Conservation (phyloP, 768 basidiomycete species). For the Macrolepiota albuminosa region DNA sequence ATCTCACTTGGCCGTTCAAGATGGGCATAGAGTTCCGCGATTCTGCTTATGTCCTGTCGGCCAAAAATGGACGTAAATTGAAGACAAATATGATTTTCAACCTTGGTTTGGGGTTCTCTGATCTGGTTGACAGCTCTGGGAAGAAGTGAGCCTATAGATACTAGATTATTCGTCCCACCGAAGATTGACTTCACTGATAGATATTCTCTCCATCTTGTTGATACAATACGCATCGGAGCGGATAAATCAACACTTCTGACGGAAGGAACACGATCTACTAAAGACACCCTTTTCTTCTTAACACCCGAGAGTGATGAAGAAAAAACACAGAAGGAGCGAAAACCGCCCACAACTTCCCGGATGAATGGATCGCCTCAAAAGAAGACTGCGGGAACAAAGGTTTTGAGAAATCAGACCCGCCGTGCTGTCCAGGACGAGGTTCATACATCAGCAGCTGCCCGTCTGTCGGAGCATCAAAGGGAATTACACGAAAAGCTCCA, state of each 20-base stretch:
- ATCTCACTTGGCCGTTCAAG: conserved; percentile 32
- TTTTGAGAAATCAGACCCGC: conserved; percentile 87
- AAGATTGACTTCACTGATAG: conserved; percentile 31
- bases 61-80: conserved; percentile 71
- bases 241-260: conserved; percentile 69
- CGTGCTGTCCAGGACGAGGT: conserved; percentile 84
- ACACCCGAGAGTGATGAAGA: conserved; percentile 59
- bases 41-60: conserved; percentile 71
- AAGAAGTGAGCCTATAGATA: conserved; percentile 55
- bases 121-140: conserved; percentile 69
- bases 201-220: conserved; percentile 84
- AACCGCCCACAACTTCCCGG: conserved; percentile 43
- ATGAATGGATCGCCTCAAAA: conserved; percentile 68
- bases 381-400: conserved; percentile 75
- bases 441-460: conserved; percentile 69
- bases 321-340: conserved; percentile 52
- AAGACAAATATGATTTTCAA: conserved; percentile 83
- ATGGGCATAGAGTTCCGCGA: conserved; percentile 97
- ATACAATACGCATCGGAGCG: conserved; percentile 77
- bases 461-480: conserved; percentile 82
- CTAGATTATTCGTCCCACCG: neutral
- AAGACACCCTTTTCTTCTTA: conserved; percentile 87
- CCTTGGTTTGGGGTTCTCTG: conserved; percentile 80
- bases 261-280: conserved; percentile 76
- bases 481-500: conserved; percentile 78